Percentiles rank a stretch among this genome's conserved stretches.
Evolutionary conservation across 352 stramenopile genomes (phyloP).

Genomic region (Pythium dissimile): DNA sequence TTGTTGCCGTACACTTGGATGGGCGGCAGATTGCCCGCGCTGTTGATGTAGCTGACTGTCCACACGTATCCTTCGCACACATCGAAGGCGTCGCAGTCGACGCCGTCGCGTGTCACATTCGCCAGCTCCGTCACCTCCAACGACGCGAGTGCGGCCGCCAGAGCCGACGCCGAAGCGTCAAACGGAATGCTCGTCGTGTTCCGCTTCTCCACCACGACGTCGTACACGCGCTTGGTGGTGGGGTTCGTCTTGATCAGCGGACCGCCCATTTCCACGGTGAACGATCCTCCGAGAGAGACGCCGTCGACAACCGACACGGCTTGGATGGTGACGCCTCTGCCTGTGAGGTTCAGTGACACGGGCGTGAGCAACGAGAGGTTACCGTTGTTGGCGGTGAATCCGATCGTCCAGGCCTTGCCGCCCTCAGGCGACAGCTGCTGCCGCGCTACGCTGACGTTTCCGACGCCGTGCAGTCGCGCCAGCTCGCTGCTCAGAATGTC

Average conservation of each 20-base stretch:
- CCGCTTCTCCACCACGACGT: conserved; percentile 27
- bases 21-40: conserved; percentile 54
- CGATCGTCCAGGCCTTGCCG: conserved; percentile 59
- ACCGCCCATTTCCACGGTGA: conserved; percentile 52
- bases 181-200: conserved; percentile 47
- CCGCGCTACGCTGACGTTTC: conserved; percentile 37
- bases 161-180: conserved; percentile 24
- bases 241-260: conserved; percentile 48
- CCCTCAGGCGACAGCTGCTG: conserved; percentile 47
- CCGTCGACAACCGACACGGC: conserved; percentile 41
- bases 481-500: conserved; percentile 30
- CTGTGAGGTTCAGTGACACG: conserved; percentile 52
- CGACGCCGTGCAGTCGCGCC: conserved; percentile 42
- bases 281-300: conserved; percentile 44
- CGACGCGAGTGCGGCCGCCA: conserved; percentile 34
- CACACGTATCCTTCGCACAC: conserved; percentile 70
- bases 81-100: conserved; percentile 54
- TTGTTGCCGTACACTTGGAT: conserved; percentile 39
- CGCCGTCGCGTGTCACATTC: conserved; percentile 29
- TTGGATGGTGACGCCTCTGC: conserved; percentile 30
- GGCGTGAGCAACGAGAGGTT: conserved; percentile 35
- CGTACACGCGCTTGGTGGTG: conserved; percentile 40
- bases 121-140: conserved; percentile 41
- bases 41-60: conserved; percentile 61
- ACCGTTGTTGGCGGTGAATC: conserved; percentile 62